Evolutionary conservation across 2,329 filamentous ascomycete genomes (phyloP).

Genomic region (Chrysoporthe austroafricana): DNA sequence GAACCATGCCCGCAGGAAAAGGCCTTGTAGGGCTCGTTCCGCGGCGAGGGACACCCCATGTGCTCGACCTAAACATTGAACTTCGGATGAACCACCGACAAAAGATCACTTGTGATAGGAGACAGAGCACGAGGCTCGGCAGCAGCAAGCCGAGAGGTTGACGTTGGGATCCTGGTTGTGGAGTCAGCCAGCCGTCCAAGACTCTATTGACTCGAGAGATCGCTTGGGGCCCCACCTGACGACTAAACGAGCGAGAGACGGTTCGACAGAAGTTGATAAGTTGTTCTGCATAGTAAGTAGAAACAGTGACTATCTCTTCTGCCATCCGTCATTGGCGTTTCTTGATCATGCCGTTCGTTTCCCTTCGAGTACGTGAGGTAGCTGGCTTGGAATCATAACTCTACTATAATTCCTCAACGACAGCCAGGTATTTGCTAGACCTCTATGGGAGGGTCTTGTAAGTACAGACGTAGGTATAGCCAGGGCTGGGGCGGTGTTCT

Average conservation of each 20-base stretch:
- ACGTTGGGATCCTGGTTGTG: background rate
- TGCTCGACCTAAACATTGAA: background rate
- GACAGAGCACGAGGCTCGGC: background rate
- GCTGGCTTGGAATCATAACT: too few relatives aligned
- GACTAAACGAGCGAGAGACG: too few relatives aligned
- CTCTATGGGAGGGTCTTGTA: too few relatives aligned
- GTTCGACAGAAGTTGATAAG: too few relatives aligned
- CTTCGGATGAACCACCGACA: background rate
- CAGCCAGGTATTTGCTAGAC: too few relatives aligned
- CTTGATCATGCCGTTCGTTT: too few relatives aligned
- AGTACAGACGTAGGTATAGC: background rate
- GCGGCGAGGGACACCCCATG: background rate
- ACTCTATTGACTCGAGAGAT: background rate
- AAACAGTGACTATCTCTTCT: too few relatives aligned
- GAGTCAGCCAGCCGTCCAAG: background rate
- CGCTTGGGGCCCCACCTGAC: too few relatives aligned
- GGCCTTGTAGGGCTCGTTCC: background rate
- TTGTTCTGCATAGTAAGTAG: too few relatives aligned
- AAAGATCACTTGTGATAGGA: background rate
- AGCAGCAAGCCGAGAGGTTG: background rate
- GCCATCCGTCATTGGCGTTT: too few relatives aligned
- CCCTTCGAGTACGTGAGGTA: too few relatives aligned
- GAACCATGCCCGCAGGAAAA: constrained; percentile 3
- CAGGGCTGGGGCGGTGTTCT: background rate
- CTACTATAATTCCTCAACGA: too few relatives aligned